These are phyloP conservation scores for Macrophomina phaseolina DNA, from an alignment of 2,329 filamentous ascomycete species.

Conservation along the genomic window DNA sequence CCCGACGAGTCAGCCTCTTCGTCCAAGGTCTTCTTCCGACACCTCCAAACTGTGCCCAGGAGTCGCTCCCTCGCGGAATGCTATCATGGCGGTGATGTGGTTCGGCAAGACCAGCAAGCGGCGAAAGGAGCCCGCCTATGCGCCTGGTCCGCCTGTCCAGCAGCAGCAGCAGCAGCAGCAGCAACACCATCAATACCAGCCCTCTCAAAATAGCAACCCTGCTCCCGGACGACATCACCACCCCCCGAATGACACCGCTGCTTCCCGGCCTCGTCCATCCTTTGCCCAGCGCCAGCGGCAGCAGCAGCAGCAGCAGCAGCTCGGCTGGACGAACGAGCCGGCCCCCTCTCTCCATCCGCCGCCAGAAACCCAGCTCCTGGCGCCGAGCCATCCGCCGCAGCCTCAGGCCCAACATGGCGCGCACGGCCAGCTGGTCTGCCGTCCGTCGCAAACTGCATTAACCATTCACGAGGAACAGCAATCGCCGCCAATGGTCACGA, in stretches of 20 bases:
- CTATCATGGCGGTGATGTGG: conserved; percentile 16
- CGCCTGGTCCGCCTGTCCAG: conserved; percentile 10
- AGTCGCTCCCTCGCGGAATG: neutral
- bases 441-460: conserved; percentile 9
- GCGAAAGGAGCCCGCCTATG: conserved; percentile 22
- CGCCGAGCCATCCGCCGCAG: neutral
- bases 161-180: neutral
- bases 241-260: neutral
- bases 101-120: conserved; percentile 22
- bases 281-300: too few species aligned
- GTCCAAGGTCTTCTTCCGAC: neutral
- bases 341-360: neutral
- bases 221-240: conserved; percentile 12
- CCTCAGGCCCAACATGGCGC: conserved; percentile 3
- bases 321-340: neutral
- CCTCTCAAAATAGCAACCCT: conserved; percentile 19
- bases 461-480: neutral
- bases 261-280: neutral
- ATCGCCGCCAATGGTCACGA: conserved; percentile 6
- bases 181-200: neutral
- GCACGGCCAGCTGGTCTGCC: neutral
- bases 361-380: neutral
- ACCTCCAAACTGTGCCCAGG: neutral
- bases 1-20: conserved; percentile 16
- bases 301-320: neutral